A percentile compares a stretch with the other conserved stretches of the same genome.
phyloP scores from a whole-genome alignment of 331 rosid genomes.

The Malus hybrid region DNA sequence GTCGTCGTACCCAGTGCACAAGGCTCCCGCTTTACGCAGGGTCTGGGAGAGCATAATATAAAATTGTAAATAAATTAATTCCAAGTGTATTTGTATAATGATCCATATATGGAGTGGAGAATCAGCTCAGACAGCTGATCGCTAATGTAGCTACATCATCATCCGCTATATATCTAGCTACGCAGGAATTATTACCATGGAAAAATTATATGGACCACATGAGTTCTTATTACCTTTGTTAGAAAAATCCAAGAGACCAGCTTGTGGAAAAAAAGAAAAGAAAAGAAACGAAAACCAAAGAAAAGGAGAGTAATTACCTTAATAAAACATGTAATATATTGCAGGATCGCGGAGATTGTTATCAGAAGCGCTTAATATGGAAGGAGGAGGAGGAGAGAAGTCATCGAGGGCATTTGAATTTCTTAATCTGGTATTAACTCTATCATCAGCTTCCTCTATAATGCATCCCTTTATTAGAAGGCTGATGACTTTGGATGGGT shows the following conservation, averaged over 20 bases:
- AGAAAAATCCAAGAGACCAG: not conserved
- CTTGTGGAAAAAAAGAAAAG: not conserved
- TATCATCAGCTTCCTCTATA: not conserved
- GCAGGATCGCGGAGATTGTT: not conserved
- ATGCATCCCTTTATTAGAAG: conserved; percentile 9
- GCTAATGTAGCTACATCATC: not conserved
- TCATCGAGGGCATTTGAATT: not conserved
- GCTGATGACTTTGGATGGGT: conserved; percentile 18
- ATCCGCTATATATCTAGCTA: not conserved
- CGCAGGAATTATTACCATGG: not conserved
- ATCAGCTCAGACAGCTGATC: not conserved
- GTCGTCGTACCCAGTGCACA: no score
- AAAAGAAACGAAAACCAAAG: not conserved
- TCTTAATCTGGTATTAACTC: not conserved
- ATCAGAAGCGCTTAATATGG: not conserved
- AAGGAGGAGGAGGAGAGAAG: not conserved
- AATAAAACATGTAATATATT: not conserved
- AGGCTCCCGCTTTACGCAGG: no score
- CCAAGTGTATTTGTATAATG: not conserved
- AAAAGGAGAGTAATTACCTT: not conserved
- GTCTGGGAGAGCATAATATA: not conserved
- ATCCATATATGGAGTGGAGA: not conserved
- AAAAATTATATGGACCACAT: not conserved
- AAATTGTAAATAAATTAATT: not conserved
- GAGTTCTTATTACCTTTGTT: not conserved